A percentile compares a stretch with the other conserved stretches of the same genome.
Conservation (phyloP, 768 basidiomycete genomes). For the Podaxis sp. region DNA sequence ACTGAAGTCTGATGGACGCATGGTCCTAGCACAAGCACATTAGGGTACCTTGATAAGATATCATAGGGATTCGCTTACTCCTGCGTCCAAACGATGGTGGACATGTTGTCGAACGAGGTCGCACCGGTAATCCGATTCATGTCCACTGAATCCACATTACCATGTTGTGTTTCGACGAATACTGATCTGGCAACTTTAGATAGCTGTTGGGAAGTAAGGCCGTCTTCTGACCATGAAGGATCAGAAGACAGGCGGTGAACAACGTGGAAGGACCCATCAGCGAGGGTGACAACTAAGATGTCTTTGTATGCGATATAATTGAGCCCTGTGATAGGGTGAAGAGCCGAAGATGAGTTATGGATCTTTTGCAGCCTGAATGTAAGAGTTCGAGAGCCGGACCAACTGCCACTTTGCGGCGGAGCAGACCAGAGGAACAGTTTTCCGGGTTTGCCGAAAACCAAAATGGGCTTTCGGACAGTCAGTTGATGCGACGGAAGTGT, state of each 20-base stretch:
- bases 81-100: constrained; percentile 66
- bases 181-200: constrained; percentile 50
- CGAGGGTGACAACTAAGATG: constrained; percentile 54
- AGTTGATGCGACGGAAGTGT: neutral
- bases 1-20: constrained; percentile 71
- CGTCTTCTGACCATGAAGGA: constrained; percentile 31
- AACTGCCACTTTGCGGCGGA: constrained; percentile 26
- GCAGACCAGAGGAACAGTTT: constrained; percentile 56
- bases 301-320: constrained; percentile 52
- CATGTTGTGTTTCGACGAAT: constrained; percentile 49
- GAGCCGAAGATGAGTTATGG: constrained; percentile 58
- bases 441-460: constrained; percentile 63
- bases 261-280: constrained; percentile 72
- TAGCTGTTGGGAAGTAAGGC: constrained; percentile 40
- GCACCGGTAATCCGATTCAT: constrained; percentile 63
- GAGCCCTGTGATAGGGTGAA: constrained; percentile 61
- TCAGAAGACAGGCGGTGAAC: constrained; percentile 49
- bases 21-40: constrained; percentile 39
- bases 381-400: constrained; percentile 53
- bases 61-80: constrained; percentile 50
- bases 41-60: neutral
- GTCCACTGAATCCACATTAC: constrained; percentile 40
- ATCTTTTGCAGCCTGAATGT: constrained; percentile 44
- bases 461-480: constrained; percentile 42
- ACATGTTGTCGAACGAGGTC: constrained; percentile 54